Base-by-base conservation (phyloP, 2,329 filamentous ascomycete species). In the Colletotrichum gigasporum region DNA sequence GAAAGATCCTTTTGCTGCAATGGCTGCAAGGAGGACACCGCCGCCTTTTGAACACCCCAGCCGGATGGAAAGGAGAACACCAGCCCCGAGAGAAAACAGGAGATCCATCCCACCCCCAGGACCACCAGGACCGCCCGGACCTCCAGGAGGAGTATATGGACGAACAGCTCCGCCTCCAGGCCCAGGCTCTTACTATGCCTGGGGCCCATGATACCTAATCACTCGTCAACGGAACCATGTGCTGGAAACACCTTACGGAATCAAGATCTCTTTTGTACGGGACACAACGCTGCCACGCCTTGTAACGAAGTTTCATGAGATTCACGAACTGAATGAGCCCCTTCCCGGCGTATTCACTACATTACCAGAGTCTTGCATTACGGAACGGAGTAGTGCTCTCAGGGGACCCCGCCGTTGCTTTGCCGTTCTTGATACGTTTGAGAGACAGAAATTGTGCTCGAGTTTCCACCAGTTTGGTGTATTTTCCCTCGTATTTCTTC, bases 21-120 rank as follows among this genome's bases (percentile, higher is more conserved):
- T n/a, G n/a, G n/a, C n/a, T n/a, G n/a, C 78, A 50, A 77, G 76
- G 35, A 79, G 79, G 18, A 78, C 79, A 9, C 78, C 80, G 32
- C 69, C 74, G 5, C 69, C 65, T 3, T 51, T 65, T 18, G 64
- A 66, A 12, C 42, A 57, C 34, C 61, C 61, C 2, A 11, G 50
- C 2, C 52, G 65, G 11, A 70, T 76, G 44, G 76, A 77, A 34
- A 73, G 79, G 65, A 77, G 79, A 67, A 81, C 79, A 4, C 79
- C 79, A 4, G 79, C 66, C 32, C 73, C 72, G 24, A 61, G 69
- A 20, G 70, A 59, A 4, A 52, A 50, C 28, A 63, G 63, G 26
- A 62, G 63, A 26, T 57, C 58, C 10, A 30, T 65, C 20, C 67
- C 67, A 5, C 57, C 65, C 8, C 51, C 50, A 28, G 61, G 45